Evolutionary conservation across 1,284 basidiomycete species (phyloP), one percentile per base, ranked within the genome.

Genomic region (Hypsizygus ulmarius): DNA sequence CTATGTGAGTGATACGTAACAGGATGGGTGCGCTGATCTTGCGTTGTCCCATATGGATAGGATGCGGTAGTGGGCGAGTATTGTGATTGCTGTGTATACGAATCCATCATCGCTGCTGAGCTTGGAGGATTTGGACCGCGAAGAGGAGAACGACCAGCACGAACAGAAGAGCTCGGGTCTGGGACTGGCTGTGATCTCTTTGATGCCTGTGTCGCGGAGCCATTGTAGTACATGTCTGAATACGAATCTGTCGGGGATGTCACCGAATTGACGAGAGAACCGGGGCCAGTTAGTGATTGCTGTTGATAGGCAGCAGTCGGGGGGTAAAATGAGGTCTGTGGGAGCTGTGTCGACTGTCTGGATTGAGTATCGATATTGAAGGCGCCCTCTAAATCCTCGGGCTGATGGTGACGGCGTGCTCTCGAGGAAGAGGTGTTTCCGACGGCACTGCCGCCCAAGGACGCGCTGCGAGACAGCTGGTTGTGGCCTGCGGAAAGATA

Each of bases 311-410:
- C 69, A 53, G 82, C 74, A 53, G 69, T 74, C 15, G 80, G 66
- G 8, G 81, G 77, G 64, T 86, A 87, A 56, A 82, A 81, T 3
- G 81, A 73, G 53, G 66, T 71, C 48, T 72, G 71, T 58, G 47
- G 63, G 57, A 48, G 60, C 59, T 51, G 61, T 54, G 55, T 72
- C 47, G 55, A 29, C 2, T 50, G 42, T 30, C 57, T 50, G 51
- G 61, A 53, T 55, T 74, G 70, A 39, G 66, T 64, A 59, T 82
- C 79, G 40, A 75, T 67, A 66, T 70, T 71, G 60, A 81, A 84
- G 49, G 82, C 81, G 47, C 80, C 78, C 60, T 89, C 87, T 38
- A 88, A 67, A 70, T 89, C 86, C 57, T 87, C 85, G 44, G 72
- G 73, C 50, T 77, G 77, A 64, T 80, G 79, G 58, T 81, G 81